Evolutionary conservation across 129 eudicot species (phyloP).

Genomic region (Artemisia annua): DNA sequence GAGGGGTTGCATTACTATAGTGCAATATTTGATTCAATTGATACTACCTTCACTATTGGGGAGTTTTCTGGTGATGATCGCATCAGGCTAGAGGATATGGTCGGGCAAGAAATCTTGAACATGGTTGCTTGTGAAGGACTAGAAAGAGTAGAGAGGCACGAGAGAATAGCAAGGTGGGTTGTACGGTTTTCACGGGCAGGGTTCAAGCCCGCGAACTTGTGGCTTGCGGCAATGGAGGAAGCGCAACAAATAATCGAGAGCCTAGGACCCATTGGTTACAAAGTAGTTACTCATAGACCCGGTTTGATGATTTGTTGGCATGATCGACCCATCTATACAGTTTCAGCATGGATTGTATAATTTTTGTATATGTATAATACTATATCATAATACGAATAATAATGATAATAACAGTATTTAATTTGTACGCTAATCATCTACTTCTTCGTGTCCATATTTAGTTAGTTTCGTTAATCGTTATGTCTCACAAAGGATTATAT

Average conservation of each 20-base stretch:
- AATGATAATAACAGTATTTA: neutral
- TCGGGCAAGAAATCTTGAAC: slow-evolving; percentile 53
- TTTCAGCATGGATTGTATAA: slow-evolving; percentile 52
- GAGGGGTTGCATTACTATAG: slow-evolving; percentile 57
- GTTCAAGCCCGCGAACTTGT: slow-evolving; percentile 48
- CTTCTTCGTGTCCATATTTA: neutral
- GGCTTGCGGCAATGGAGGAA: slow-evolving; percentile 49
- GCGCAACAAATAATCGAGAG: slow-evolving; percentile 35
- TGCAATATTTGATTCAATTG: slow-evolving; percentile 52
- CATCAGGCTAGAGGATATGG: slow-evolving; percentile 44
- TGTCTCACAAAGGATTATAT: too few relatives aligned
- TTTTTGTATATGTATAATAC: neutral
- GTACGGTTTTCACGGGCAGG: slow-evolving; percentile 41
- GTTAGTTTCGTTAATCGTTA: neutral
- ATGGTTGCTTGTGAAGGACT: slow-evolving; percentile 59
- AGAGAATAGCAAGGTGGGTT: slow-evolving; percentile 39
- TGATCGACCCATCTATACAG: slow-evolving; percentile 58
- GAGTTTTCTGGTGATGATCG: slow-evolving; percentile 32
- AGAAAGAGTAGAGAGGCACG: slow-evolving; percentile 65
- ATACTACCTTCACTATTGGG: slow-evolving; percentile 30
- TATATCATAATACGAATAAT: too few relatives aligned
- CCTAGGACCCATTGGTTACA: slow-evolving; percentile 47
- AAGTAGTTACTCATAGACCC: slow-evolving; percentile 33
- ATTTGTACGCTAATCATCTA: neutral
- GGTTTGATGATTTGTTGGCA: slow-evolving; percentile 65